These are phyloP conservation scores for Stellera chamaejasme DNA, from an alignment of 345 rosid genomes.

Conservation along the genomic window DNA sequence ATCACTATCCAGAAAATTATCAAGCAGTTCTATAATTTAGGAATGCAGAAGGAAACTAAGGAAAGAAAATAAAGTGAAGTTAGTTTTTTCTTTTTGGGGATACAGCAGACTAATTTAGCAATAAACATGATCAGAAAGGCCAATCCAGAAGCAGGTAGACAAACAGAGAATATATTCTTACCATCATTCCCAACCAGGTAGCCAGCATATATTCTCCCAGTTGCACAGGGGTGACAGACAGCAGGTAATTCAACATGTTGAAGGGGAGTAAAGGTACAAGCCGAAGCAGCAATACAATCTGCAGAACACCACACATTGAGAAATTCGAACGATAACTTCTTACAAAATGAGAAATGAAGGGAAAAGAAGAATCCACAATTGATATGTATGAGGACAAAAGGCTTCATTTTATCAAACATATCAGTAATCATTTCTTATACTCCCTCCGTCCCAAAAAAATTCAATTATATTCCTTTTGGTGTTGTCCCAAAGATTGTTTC, in stretches of 20 bases:
- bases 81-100: too few relatives aligned
- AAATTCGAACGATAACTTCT: too few relatives aligned
- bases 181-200: constrained; percentile 59
- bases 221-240: constrained; percentile 46
- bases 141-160: constrained; percentile 8
- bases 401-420: too few relatives aligned
- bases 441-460: too few relatives aligned
- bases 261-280: constrained; percentile 56
- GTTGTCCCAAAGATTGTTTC: too few relatives aligned
- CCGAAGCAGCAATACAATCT: constrained; percentile 53
- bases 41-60: too few relatives aligned
- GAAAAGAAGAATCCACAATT: too few relatives aligned
- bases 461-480: too few relatives aligned
- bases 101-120: constrained; percentile 9
- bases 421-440: too few relatives aligned
- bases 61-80: too few relatives aligned
- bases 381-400: too few relatives aligned
- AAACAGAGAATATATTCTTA: background rate
- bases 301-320: constrained; percentile 9
- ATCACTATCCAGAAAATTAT: constrained; percentile 1
- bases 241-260: constrained; percentile 49
- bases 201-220: constrained; percentile 43
- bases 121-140: background rate
- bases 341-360: too few relatives aligned
- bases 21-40: background rate